Evolutionary conservation across 2,329 filamentous ascomycete genomes (phyloP).

Genomic region (Neophaeococcomyces mojaviensis): DNA sequence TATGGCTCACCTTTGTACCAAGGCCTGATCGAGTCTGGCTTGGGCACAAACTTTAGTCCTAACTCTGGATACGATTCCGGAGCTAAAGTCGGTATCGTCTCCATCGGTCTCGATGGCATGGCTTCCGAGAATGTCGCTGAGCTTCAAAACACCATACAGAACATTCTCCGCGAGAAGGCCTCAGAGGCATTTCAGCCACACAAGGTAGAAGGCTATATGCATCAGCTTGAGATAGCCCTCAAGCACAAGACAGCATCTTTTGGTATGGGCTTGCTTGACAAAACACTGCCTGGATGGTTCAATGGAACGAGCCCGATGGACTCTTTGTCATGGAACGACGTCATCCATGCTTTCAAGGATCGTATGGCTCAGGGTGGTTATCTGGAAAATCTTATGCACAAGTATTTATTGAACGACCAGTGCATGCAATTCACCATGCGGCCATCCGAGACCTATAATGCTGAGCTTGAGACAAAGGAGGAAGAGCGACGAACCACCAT

Average conservation of each 20-base stretch:
- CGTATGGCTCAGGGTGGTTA: slow-evolving; percentile 66
- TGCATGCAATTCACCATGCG: slow-evolving; percentile 91
- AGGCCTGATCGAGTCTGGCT: slow-evolving; percentile 76
- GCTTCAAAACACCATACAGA: slow-evolving; percentile 66
- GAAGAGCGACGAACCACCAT: slow-evolving; percentile 61
- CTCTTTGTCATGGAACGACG: slow-evolving; percentile 83
- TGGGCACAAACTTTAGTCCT: slow-evolving; percentile 88
- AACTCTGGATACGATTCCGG: slow-evolving; percentile 87
- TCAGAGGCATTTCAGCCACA: slow-evolving; percentile 75
- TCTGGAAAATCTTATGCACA: slow-evolving; percentile 75
- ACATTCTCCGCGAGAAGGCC: slow-evolving; percentile 62
- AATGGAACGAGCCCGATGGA: slow-evolving; percentile 90
- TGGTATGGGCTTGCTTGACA: slow-evolving; percentile 81
- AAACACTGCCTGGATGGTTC: slow-evolving; percentile 89
- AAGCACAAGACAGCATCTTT: slow-evolving; percentile 98
- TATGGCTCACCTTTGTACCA: slow-evolving; percentile 92
- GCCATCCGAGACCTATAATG: slow-evolving; percentile 66
- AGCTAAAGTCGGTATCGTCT: slow-evolving; percentile 72
- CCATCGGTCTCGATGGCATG: slow-evolving; percentile 84
- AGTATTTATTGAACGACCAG: slow-evolving; percentile 81
- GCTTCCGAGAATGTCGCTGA: slow-evolving; percentile 69
- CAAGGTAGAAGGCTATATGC: slow-evolving; percentile 89
- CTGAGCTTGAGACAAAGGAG: slow-evolving; percentile 71
- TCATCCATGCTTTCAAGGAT: slow-evolving; percentile 71
- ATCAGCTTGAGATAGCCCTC: slow-evolving; percentile 84